Evolutionary conservation across 495 filamentous ascomycete genomes (phyloP).

Genomic region (Lasiosphaeriaceae sp.): DNA sequence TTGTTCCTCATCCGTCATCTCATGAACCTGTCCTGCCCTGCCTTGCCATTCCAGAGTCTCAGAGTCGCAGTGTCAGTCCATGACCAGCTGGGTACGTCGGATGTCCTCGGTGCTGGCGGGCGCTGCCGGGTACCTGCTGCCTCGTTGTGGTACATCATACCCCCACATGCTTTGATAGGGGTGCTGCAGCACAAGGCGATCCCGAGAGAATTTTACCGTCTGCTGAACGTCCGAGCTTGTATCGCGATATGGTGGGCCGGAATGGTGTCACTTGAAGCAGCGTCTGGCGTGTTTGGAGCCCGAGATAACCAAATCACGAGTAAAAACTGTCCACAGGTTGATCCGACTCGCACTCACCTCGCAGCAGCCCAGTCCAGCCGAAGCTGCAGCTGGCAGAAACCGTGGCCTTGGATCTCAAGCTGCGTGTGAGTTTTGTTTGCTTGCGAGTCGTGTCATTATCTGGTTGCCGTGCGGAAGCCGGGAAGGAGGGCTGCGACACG

Average conservation of each 20-base stretch:
- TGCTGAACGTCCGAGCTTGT: neutral
- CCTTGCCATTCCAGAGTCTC: neutral
- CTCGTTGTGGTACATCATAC: constrained; percentile 1
- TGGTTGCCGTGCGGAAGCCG: constrained; percentile 2
- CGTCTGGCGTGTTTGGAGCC: no score
- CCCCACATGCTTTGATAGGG: constrained; percentile 7
- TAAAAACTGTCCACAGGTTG: constrained; percentile 5
- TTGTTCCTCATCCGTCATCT: neutral
- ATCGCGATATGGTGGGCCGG: constrained; percentile 19
- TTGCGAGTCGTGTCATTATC: constrained; percentile 9
- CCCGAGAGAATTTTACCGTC: constrained; percentile 4
- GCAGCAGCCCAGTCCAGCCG: neutral
- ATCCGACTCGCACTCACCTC: neutral
- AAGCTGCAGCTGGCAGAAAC: neutral
- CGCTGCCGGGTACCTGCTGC: constrained; percentile 12
- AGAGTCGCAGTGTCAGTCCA: neutral
- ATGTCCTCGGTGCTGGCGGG: neutral
- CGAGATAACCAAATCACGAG: neutral
- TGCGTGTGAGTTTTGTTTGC: neutral
- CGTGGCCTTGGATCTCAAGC: constrained; percentile 6
- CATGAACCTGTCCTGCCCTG: no score
- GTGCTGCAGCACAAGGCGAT: constrained; percentile 8
- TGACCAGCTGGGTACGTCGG: neutral
- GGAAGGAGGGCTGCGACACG: constrained; percentile 4
- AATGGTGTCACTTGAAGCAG: constrained; percentile 20